phyloP scores from a whole-genome alignment of 805 yeast species.

The Ogataea wickerhamii region DNA sequence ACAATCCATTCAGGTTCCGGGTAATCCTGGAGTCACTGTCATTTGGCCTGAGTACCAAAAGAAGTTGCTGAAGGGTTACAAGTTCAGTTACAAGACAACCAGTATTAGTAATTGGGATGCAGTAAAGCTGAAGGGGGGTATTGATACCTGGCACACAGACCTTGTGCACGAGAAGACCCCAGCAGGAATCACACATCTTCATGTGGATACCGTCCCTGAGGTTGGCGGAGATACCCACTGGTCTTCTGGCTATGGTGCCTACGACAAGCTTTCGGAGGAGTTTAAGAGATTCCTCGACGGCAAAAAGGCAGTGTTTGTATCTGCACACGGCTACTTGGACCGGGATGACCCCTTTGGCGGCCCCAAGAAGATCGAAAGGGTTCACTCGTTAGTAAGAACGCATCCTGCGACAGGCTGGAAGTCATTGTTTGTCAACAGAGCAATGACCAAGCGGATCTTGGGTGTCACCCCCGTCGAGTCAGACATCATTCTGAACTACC shows the following conservation, averaged over 20 bases:
- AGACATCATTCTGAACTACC: constrained; percentile 41
- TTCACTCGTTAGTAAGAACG: constrained; percentile 56
- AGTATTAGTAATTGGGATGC: constrained; percentile 10
- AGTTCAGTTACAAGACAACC: constrained; percentile 9
- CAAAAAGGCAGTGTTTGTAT: constrained; percentile 39
- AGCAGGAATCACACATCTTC: constrained; percentile 46
- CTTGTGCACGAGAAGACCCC: constrained; percentile 49
- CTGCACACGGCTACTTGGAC: constrained; percentile 36
- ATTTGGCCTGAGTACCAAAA: constrained; percentile 37
- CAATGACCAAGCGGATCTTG: constrained; percentile 45
- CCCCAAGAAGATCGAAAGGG: constrained; percentile 45
- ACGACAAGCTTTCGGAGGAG: constrained; percentile 48
- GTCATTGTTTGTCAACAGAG: constrained; percentile 47
- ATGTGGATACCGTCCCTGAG: constrained; percentile 42
- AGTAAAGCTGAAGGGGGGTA: constrained; percentile 17
- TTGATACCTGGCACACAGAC: constrained; percentile 47
- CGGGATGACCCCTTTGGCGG: constrained; percentile 40
- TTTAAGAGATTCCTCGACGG: constrained; percentile 48
- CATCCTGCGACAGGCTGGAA: constrained; percentile 63
- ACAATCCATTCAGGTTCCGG: constrained; percentile 31
- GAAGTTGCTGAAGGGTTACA: constrained; percentile 19
- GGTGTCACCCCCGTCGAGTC: constrained; percentile 49
- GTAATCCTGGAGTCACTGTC: constrained; percentile 34
- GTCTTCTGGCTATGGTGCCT: constrained; percentile 53
- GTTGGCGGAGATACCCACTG: constrained; percentile 48